Evolutionary conservation across 352 stramenopile genomes (phyloP), one percentile per base, ranked within the genome.

Genomic region (Pythium brachiatum): DNA sequence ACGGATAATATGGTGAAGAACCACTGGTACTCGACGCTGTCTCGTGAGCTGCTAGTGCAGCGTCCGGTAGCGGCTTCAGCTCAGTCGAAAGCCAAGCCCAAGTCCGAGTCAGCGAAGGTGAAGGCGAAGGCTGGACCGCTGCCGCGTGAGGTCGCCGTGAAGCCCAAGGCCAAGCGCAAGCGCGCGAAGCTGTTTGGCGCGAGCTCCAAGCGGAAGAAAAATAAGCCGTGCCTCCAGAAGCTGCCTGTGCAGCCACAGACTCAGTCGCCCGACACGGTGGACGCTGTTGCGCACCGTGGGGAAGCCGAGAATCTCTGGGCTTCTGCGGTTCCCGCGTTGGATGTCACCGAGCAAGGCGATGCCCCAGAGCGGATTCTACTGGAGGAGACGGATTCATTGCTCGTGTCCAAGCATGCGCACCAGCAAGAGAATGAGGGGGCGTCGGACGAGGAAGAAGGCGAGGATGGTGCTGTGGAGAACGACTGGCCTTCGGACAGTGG

Each of bases 1-100:
- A 87, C 78, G 0, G 78, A 86, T 58, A 86, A 87, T 36, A 70
- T 69, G 48, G 83, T 87, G 38, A 87, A 87, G 54, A 87, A 86
- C 53, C 76, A 80, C 16, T 87, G 76, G 74, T 68, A 80, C 52
- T 76, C 66, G 41, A 72, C 53, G 7, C 43, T 67, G 32, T 21
- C 27, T 20, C 60, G 60, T 7, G 50, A 48, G 1, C n/a, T n/a
- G n/a, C n/a, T n/a, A n/a, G 44, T 25, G 4, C 13, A 6, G 53
- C 11, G 23, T 9, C 3, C 25, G 25, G 13, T 16, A 32, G 20
- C 23, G 4, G 11, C 46, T 0, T 7, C 46, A 20, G 46, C 25
- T 9, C 21, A n/a, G 3, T 3, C 13, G 15, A 9, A 8, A 48
- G 41, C 6, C 20, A 48, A 25, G 13, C 0, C 41, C 11, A 43